Percentiles rank a stretch among this genome's conserved stretches.
phyloP scores from a whole-genome alignment of 306 rosid species.

The Citrullus colocynthis region DNA sequence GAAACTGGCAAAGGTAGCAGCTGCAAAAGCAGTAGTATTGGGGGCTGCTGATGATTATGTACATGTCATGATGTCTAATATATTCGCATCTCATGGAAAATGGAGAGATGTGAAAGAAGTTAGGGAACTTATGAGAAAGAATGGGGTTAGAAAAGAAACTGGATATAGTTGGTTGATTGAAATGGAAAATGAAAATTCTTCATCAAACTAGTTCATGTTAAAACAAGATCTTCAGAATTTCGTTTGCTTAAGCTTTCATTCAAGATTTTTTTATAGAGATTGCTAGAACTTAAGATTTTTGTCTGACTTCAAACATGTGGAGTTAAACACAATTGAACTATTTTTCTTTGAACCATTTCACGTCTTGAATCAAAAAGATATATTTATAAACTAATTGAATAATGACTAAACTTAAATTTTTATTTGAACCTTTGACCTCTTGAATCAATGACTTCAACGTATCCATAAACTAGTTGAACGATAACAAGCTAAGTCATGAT shows the following conservation, averaged over 20 bases:
- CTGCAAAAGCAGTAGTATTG: conserved; percentile 42
- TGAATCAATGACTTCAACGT: too few relatives aligned
- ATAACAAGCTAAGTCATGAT: too few relatives aligned
- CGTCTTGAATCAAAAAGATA: too few relatives aligned
- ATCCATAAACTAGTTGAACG: too few relatives aligned
- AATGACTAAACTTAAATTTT: too few relatives aligned
- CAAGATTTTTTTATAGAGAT: background rate
- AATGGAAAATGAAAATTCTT: conserved; percentile 18
- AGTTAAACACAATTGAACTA: background rate
- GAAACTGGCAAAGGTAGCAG: conserved; percentile 37
- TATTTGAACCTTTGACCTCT: too few relatives aligned
- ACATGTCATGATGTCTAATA: conserved; percentile 45
- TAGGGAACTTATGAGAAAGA: conserved; percentile 38
- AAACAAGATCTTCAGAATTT: background rate
- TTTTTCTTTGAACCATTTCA: too few relatives aligned
- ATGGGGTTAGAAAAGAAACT: conserved; percentile 37
- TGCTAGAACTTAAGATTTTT: background rate
- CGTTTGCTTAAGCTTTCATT: background rate
- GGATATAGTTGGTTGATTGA: conserved; percentile 48
- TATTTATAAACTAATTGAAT: too few relatives aligned
- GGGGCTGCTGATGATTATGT: conserved; percentile 41
- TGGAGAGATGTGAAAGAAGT: conserved; percentile 52
- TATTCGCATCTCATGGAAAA: conserved; percentile 42
- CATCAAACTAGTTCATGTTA: background rate
- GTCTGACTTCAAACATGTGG: too few relatives aligned